These are phyloP conservation scores for Nannizziopsis arthrosporioides DNA, from an alignment of 2,329 filamentous ascomycete species.

Conservation along the genomic window DNA sequence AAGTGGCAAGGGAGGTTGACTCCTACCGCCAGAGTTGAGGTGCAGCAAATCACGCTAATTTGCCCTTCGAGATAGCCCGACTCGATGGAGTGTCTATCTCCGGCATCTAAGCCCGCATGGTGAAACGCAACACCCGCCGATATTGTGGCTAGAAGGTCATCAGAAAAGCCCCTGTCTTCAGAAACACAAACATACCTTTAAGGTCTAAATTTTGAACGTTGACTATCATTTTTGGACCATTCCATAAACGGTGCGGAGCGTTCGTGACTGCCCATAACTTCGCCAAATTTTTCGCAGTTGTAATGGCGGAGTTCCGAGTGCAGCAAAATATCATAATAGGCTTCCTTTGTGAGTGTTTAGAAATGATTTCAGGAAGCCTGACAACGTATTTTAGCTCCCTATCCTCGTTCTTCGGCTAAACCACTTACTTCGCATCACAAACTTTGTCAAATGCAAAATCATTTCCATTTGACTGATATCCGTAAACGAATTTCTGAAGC, in stretches of 20 bases:
- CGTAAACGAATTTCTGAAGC: conserved; percentile 64
- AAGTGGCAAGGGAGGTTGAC: conserved; percentile 76
- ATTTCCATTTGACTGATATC: conserved; percentile 53
- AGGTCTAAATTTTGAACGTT: conserved; percentile 49
- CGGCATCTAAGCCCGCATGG: conserved; percentile 58
- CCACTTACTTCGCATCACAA: conserved; percentile 47
- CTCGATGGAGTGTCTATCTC: conserved; percentile 57
- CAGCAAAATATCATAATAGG: conserved; percentile 77
- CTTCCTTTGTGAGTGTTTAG: conserved; percentile 56
- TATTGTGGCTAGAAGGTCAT: conserved; percentile 31
- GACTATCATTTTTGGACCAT: conserved; percentile 42
- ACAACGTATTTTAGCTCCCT: conserved; percentile 6
- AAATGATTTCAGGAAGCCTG: conserved; percentile 55
- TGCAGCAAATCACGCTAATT: conserved; percentile 75
- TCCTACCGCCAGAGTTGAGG: conserved; percentile 71
- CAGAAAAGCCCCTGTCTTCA: background rate
- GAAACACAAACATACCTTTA: conserved; percentile 34
- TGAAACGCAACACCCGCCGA: conserved; percentile 63
- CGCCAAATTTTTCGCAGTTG: conserved; percentile 56
- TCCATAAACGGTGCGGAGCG: conserved; percentile 50
- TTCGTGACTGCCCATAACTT: conserved; percentile 50
- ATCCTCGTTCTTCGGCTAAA: background rate
- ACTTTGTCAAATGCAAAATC: conserved; percentile 66
- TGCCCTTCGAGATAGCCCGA: conserved; percentile 56
- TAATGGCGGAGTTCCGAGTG: conserved; percentile 58